These are phyloP conservation scores for Phytophthora fragariaefolia DNA, from an alignment of 352 stramenopile genomes.

Conservation along the genomic window DNA sequence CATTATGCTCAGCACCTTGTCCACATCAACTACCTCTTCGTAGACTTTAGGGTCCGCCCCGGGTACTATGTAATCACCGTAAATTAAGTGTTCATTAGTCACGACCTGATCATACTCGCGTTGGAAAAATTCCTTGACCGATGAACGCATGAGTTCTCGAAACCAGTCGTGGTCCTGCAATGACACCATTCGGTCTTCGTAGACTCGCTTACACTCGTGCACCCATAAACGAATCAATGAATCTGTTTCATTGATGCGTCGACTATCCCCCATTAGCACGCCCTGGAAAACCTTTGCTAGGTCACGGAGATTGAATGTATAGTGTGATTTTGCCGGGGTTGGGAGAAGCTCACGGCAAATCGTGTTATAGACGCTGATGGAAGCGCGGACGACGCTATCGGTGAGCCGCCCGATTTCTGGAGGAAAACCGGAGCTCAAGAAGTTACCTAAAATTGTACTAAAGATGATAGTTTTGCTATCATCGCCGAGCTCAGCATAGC, in stretches of 20 bases:
- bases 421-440: slow-evolving; percentile 53
- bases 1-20: slow-evolving; percentile 86
- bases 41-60: slow-evolving; percentile 88
- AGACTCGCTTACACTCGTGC: slow-evolving; percentile 95
- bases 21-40: slow-evolving; percentile 87
- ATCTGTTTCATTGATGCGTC: slow-evolving; percentile 65
- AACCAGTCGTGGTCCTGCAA: slow-evolving; percentile 93
- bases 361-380: slow-evolving; percentile 92
- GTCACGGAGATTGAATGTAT: slow-evolving; percentile 96
- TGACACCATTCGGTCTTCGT: slow-evolving; percentile 95
- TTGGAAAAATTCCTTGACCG: slow-evolving; percentile 79
- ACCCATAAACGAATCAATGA: slow-evolving; percentile 91
- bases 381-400: slow-evolving; percentile 79
- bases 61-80: slow-evolving; percentile 83
- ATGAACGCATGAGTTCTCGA: slow-evolving; percentile 63
- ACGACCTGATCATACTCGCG: slow-evolving; percentile 87
- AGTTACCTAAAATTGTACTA: slow-evolving; percentile 92
- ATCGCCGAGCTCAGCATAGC: slow-evolving; percentile 91
- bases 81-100: slow-evolving; percentile 74
- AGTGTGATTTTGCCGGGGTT: slow-evolving; percentile 95
- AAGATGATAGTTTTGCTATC: slow-evolving; percentile 93
- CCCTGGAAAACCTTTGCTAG: slow-evolving; percentile 95
- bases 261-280: slow-evolving; percentile 86
- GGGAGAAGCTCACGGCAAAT: slow-evolving; percentile 92
- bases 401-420: slow-evolving; percentile 63